Evolutionary conservation across 1,284 basidiomycete genomes (phyloP).

Genomic region (Schizophyllum amplum): DNA sequence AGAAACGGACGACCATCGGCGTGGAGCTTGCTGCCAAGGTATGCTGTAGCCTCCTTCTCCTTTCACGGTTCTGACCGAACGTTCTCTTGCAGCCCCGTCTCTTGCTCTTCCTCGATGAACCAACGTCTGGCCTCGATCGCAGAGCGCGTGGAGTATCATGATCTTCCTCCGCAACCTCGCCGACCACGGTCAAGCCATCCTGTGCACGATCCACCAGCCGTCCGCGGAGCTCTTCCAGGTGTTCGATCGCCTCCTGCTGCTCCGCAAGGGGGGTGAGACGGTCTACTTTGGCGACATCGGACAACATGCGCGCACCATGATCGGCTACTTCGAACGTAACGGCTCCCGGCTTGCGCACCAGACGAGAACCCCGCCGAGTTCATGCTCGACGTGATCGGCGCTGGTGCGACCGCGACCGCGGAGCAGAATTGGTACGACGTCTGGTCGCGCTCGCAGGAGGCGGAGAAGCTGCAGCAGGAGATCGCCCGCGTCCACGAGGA

Average conservation of each 20-base stretch:
- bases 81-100: conserved; percentile 48
- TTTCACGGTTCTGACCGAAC: conserved; percentile 16
- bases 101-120: conserved; percentile 79
- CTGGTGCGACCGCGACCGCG: conserved; percentile 45
- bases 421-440: conserved; percentile 37
- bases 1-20: conserved; percentile 78
- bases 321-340: conserved; percentile 59
- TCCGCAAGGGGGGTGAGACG: conserved; percentile 56
- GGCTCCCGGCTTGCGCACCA: conserved; percentile 39
- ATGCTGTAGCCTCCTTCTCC: not conserved
- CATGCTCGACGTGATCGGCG: conserved; percentile 64
- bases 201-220: conserved; percentile 60
- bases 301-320: conserved; percentile 38
- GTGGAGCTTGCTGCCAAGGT: conserved; percentile 76
- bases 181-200: conserved; percentile 66
- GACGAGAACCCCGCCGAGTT: conserved; percentile 58
- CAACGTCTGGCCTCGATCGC: conserved; percentile 86
- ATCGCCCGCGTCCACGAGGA: conserved; percentile 31
- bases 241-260: conserved; percentile 57
- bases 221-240: conserved; percentile 62
- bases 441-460: conserved; percentile 35
- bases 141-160: conserved; percentile 82
- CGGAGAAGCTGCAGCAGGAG: conserved; percentile 22
- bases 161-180: conserved; percentile 72
- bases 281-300: conserved; percentile 72